These are phyloP conservation scores for Liriodendron chinense DNA, from an alignment of 164 flowering plant species.

Conservation along the genomic window DNA sequence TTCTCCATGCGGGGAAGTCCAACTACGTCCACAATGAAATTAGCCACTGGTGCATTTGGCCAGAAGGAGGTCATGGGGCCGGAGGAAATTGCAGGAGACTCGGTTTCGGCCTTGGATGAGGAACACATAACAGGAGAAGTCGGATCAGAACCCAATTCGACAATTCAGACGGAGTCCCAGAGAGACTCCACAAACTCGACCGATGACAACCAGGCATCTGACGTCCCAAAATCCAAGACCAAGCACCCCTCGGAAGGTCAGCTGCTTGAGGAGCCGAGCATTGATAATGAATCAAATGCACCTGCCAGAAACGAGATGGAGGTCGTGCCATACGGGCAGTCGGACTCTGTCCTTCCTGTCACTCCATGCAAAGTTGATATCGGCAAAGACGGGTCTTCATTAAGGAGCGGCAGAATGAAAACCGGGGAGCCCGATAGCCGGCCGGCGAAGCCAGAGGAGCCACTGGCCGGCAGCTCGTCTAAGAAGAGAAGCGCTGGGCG, in stretches of 20 bases:
- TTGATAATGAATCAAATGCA: slow-evolving; percentile 39
- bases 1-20: slow-evolving; percentile 16
- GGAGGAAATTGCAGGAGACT: slow-evolving; percentile 31
- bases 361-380: slow-evolving; percentile 74
- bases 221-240: slow-evolving; percentile 29
- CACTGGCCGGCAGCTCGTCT: slow-evolving; percentile 39
- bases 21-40: slow-evolving; percentile 13
- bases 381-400: slow-evolving; percentile 34
- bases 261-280: slow-evolving; percentile 35
- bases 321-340: slow-evolving; percentile 36
- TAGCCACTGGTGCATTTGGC: neutral
- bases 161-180: slow-evolving; percentile 13
- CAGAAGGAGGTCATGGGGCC: slow-evolving; percentile 10
- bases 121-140: slow-evolving; percentile 22
- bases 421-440: slow-evolving; percentile 36
- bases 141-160: slow-evolving; percentile 15
- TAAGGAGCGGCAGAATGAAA: slow-evolving; percentile 39
- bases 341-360: slow-evolving; percentile 53
- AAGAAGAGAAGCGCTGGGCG: slow-evolving; percentile 32
- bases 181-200: slow-evolving; percentile 16
- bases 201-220: slow-evolving; percentile 21
- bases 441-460: slow-evolving; percentile 36
- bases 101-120: slow-evolving; percentile 38
- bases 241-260: slow-evolving; percentile 28
- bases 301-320: slow-evolving; percentile 34